A percentile compares a stretch with the other conserved stretches of the same genome.
Conservation (phyloP, 129 eudicot species). For the Flaveria bidentis region DNA sequence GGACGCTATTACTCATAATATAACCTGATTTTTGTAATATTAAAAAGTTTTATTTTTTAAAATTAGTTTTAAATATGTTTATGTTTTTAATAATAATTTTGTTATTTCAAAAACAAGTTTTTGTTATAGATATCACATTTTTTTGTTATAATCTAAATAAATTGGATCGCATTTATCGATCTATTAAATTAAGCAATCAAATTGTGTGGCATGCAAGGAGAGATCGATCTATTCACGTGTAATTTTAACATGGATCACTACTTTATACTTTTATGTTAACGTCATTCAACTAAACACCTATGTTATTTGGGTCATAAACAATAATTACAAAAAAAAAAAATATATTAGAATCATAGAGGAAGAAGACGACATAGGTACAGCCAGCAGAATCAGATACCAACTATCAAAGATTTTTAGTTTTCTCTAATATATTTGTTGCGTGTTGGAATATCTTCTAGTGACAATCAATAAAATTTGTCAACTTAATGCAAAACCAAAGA, state of each 20-base stretch:
- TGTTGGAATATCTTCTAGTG: constrained; percentile 24
- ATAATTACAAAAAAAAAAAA: not conserved
- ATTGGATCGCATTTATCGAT: not conserved
- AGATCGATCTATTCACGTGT: not conserved
- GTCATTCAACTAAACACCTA: not conserved
- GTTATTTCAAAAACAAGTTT: too few species aligned
- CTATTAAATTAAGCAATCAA: not conserved
- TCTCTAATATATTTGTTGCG: constrained; percentile 30
- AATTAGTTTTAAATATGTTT: not conserved
- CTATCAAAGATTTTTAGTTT: constrained; percentile 22
- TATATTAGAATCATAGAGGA: not conserved
- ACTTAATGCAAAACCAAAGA: constrained; percentile 20
- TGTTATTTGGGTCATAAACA: not conserved
- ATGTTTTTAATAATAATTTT: too few species aligned
- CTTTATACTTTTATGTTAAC: not conserved
- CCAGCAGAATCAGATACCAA: constrained; percentile 28
- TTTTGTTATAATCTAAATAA: not conserved
- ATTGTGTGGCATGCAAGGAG: not conserved
- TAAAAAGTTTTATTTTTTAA: too few species aligned
- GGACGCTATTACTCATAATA: too few species aligned
- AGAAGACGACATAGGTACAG: constrained; percentile 24
- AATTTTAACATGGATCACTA: not conserved
- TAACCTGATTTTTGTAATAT: too few species aligned
- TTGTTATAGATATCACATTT: too few species aligned
- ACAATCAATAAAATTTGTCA: constrained; percentile 5